Evolutionary conservation across 306 rosid genomes (phyloP).

Genomic region (Fragaria ananassa): DNA sequence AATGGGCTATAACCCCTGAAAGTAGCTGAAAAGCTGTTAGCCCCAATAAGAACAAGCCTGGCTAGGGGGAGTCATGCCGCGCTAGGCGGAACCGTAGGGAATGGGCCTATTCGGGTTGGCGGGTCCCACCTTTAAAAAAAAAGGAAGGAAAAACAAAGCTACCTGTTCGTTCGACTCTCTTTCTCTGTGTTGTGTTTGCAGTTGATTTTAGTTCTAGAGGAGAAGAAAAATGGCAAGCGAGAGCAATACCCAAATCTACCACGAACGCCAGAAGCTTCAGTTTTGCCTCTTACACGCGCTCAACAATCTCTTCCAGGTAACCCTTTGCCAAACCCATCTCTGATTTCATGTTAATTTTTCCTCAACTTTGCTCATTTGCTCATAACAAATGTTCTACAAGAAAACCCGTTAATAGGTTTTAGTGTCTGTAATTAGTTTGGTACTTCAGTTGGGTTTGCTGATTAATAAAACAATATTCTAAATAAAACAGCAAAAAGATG

Average conservation of each 20-base stretch:
- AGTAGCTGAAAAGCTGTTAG: too few species aligned
- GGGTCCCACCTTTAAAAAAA: too few species aligned
- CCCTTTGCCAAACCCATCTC: neutral
- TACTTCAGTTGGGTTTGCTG: neutral
- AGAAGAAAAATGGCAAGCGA: slow-evolving; percentile 40
- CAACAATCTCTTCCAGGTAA: slow-evolving; percentile 91
- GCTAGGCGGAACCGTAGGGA: too few species aligned
- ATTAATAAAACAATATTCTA: neutral
- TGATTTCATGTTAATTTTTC: slow-evolving; percentile 3
- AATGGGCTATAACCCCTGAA: too few species aligned
- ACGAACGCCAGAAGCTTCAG: slow-evolving; percentile 78
- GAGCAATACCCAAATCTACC: slow-evolving; percentile 49
- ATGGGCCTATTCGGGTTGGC: too few species aligned
- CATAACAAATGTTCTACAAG: neutral
- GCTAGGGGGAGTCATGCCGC: too few species aligned
- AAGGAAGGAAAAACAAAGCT: too few species aligned
- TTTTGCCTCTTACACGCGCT: slow-evolving; percentile 80
- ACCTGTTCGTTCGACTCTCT: too few species aligned
- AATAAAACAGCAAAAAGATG: slow-evolving; percentile 54
- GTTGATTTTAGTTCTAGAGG: too few species aligned
- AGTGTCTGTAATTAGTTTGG: neutral
- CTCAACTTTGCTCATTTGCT: slow-evolving; percentile 1
- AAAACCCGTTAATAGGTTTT: neutral
- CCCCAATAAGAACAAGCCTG: too few species aligned
- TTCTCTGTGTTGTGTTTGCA: too few species aligned